Evolutionary conservation across 805 yeast genomes (phyloP), one percentile per base, ranked within the genome.

Genomic region (Blastobotrys attinorum): DNA sequence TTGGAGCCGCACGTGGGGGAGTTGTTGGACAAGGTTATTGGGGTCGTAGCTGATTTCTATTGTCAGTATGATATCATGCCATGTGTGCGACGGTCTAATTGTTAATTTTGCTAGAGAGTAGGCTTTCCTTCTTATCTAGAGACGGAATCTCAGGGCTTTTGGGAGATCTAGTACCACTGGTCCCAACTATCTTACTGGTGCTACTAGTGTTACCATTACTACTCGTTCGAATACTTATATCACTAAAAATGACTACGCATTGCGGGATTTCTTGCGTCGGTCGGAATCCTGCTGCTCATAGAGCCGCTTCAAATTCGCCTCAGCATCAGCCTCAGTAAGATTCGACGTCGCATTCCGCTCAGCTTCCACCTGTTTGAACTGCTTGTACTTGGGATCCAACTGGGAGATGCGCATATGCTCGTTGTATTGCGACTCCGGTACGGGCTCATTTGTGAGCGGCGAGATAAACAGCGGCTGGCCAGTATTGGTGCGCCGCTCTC

Each of bases 301-400:
- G 25, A 62, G 48, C 25, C 64, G 59, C 45, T 60, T 66, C 22
- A 68, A 50, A 45, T 69, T 69, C 31, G 50, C 60, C 4, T 65
- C 62, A 4, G 59, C 70, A 10, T 61, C 61, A 10, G 52, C 50
- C 7, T 54, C 53, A 13, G 58, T 59, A 43, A 67, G 47, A 42
- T 69, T 68, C 4, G 69, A 52, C 10, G 59, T 49, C 4, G 62
- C 52, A 23, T 44, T 49, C 17, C 66, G 59, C 11, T 58, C 56
- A 21, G 54, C 60, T 8, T 59, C 65, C 23, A 53, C 46, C 1
- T 55, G 63, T 55, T 77, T 79, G 59, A 86, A 87, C 44, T 77
- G 77, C 50, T 77, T 73, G 63, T 84, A 85, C 51, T 76, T 69
- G 2, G 96, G 95, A 61, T 89, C 95, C 37, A 89, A 64, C 31